These are phyloP conservation scores for Candida sanyaensis DNA, from an alignment of 1,139 yeast genomes.

Conservation along the genomic window DNA sequence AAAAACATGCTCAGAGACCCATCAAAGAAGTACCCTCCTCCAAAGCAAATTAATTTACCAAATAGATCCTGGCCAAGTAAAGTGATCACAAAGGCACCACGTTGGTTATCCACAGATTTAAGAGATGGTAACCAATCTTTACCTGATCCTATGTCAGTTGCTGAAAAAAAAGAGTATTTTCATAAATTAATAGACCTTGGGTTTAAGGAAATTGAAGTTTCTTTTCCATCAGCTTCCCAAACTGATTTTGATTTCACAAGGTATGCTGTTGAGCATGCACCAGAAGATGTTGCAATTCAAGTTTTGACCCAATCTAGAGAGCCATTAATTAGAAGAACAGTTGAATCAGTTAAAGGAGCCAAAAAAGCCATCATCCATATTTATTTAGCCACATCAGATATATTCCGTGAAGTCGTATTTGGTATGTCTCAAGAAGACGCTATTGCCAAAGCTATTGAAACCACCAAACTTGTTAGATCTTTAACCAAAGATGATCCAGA, in stretches of 20 bases:
- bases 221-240: slow-evolving; percentile 96
- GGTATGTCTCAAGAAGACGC: slow-evolving; percentile 83
- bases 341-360: slow-evolving; percentile 87
- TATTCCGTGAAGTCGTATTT: slow-evolving; percentile 89
- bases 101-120: slow-evolving; percentile 95
- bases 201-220: slow-evolving; percentile 94
- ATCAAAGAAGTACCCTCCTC: slow-evolving; percentile 70
- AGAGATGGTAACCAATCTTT: slow-evolving; percentile 97
- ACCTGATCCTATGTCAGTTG: slow-evolving; percentile 95
- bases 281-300: slow-evolving; percentile 90
- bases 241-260: slow-evolving; percentile 95
- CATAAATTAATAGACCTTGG: slow-evolving; percentile 85
- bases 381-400: slow-evolving; percentile 88
- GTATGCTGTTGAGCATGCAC: slow-evolving; percentile 88
- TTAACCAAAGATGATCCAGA: slow-evolving; percentile 88
- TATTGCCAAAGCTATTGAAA: slow-evolving; percentile 75
- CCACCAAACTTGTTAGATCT: slow-evolving; percentile 75
- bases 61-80: slow-evolving; percentile 88
- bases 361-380: slow-evolving; percentile 88
- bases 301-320: slow-evolving; percentile 92
- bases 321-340: slow-evolving; percentile 83
- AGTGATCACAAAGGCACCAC: slow-evolving; percentile 75
- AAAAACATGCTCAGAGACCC: slow-evolving; percentile 63
- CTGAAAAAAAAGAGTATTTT: slow-evolving; percentile 87
- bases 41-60: slow-evolving; percentile 65